These are phyloP conservation scores for Myrica gale DNA, from an alignment of 306 rosid species.

Conservation along the genomic window DNA sequence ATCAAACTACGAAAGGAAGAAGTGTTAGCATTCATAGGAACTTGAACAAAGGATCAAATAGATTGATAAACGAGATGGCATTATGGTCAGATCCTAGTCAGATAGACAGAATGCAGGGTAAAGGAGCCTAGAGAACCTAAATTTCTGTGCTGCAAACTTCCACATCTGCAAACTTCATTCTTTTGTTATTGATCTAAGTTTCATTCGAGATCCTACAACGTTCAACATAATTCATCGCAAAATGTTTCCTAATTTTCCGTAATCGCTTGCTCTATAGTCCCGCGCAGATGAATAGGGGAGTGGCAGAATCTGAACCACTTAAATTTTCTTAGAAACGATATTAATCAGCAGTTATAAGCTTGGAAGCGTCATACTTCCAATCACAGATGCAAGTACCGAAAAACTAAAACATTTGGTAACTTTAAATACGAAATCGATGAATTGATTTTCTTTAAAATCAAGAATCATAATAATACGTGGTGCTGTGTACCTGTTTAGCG, in stretches of 20 bases:
- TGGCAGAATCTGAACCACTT: too few species aligned
- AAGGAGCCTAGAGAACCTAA: too few species aligned
- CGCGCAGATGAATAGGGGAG: too few species aligned
- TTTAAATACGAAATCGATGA: too few species aligned
- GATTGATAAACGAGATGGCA: not conserved
- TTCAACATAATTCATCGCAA: too few species aligned
- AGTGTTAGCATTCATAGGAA: not conserved
- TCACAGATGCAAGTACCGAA: too few species aligned
- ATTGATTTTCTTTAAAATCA: too few species aligned
- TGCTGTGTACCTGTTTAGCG: constrained; percentile 65
- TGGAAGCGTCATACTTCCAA: too few species aligned
- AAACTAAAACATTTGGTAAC: too few species aligned
- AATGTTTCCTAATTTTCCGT: not conserved
- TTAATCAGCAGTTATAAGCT: too few species aligned
- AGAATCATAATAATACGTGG: not conserved
- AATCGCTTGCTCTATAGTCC: not conserved
- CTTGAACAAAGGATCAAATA: not conserved
- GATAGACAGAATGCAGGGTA: not conserved
- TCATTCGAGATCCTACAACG: not conserved
- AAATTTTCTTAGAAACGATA: too few species aligned
- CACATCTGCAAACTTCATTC: not conserved
- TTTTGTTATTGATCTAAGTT: not conserved
- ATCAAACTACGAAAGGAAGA: constrained; percentile 62
- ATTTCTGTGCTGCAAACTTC: not conserved
- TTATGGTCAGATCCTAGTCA: not conserved